Percentiles rank a stretch among this genome's conserved stretches.
Conservation (phyloP, 306 rosid species). For the Malus orientalis region DNA sequence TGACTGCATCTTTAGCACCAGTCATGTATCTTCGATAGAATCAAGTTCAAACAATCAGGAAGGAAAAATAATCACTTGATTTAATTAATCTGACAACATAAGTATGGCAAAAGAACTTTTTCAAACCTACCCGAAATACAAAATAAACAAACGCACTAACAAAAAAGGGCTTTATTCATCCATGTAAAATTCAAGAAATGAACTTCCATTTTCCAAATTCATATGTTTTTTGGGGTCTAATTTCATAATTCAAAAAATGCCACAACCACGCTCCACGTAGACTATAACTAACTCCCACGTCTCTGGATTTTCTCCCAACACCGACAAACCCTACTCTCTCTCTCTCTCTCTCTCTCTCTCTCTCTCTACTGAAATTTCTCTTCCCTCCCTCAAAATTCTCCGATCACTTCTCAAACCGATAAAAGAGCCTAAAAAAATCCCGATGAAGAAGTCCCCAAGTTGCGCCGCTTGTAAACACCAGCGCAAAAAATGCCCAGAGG, state of each 20-base stretch:
- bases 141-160: too few species aligned
- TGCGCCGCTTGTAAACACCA: conserved; percentile 9
- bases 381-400: neutral
- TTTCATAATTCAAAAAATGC: neutral
- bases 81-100: too few species aligned
- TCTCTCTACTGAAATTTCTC: neutral
- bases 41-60: too few species aligned
- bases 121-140: too few species aligned
- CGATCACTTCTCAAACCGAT: neutral
- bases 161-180: too few species aligned
- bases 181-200: too few species aligned
- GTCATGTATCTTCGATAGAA: fast-evolving
- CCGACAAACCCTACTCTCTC: neutral
- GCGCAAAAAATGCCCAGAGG: neutral
- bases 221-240: too few species aligned
- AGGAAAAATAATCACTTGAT: fast-evolving
- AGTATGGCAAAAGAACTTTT: too few species aligned
- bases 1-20: fast-evolving
- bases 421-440: neutral
- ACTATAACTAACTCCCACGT: neutral
- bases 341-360: neutral
- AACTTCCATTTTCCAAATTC: too few species aligned
- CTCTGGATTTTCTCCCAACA: neutral
- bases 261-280: neutral
- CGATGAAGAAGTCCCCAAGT: neutral